Base-by-base conservation (phyloP, 108 stramenopile species). In the Skeletonema grethae region DNA sequence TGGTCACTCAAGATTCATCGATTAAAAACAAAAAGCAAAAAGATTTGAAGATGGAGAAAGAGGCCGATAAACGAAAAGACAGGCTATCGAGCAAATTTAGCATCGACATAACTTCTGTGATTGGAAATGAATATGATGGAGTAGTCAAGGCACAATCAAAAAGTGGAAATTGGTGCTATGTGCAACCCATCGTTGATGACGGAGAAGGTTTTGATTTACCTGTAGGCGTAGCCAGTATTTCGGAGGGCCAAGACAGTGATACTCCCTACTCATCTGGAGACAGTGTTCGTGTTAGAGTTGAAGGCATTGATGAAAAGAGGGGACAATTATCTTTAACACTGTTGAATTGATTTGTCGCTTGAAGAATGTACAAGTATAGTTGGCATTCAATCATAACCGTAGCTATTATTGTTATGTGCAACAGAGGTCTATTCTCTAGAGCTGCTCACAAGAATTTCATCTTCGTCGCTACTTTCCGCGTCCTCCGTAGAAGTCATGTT, bases 161-260 rank as follows among this genome's bases (percentile, higher is more conserved):
- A 20, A 73, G 85, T 15, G 91, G 93, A 1, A 79, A 84, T 66
- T 92, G 90, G 87, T 78, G 86, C 13, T 95, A 95, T 73, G 93
- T 95, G 7, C 84, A 92, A 77, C 93, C 93, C 6, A 20, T 18
- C 48, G 28, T 59, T 32, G 78, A 63, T 10, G 72, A 63, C 35
- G 72, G 77, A 46, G 82, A 68, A 22, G 65, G 22, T 6, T 65
- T 16, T 11, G 8, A 29, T 31, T 65, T 90, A 50, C 93, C 93
- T 39, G 87, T 90, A 2, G 93, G 93, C 4, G 70, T 95, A 12
- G 93, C 86, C 5, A 72, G 56, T 10, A 67, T 63, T 73, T 12
- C 83, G 10, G 31, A 55, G 8, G 57, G 28, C 13, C 74, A 76
- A 38, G 30, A 34, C 50, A 46, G 70, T 41, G 30, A 34, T 59